Evolutionary conservation across 148 eudicot species (phyloP).

Genomic region (Nepenthes gracilis): DNA sequence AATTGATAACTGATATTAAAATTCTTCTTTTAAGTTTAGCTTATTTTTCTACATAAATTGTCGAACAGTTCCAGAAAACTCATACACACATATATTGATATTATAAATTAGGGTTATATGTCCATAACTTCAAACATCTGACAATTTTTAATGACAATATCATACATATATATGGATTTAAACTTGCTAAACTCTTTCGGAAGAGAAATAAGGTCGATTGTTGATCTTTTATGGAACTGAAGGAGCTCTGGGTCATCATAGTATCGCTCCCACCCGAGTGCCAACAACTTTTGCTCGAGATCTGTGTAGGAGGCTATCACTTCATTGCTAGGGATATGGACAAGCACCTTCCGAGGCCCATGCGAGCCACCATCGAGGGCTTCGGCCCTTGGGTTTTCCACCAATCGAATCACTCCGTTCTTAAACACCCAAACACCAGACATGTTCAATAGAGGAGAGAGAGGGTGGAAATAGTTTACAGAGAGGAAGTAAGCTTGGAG

Average conservation of each 20-base stretch:
- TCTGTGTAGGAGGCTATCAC: slow-evolving; percentile 42
- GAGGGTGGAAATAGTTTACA: not conserved
- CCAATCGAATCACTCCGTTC: slow-evolving; percentile 61
- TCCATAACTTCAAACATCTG: slow-evolving; percentile 75
- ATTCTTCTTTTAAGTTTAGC: no score
- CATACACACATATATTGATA: no score
- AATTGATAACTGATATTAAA: no score
- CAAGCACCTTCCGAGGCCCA: slow-evolving; percentile 30
- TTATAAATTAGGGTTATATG: slow-evolving; percentile 8
- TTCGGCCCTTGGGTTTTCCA: slow-evolving; percentile 52
- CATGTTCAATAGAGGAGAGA: slow-evolving; percentile 19
- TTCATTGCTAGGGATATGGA: slow-evolving; percentile 50
- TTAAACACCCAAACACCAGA: slow-evolving; percentile 93
- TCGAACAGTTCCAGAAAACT: no score
- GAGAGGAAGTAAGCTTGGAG: not conserved
- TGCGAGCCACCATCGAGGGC: slow-evolving; percentile 11
- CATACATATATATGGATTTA: slow-evolving; percentile 89
- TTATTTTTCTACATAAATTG: no score
- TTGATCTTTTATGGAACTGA: slow-evolving; percentile 72
- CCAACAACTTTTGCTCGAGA: slow-evolving; percentile 38
- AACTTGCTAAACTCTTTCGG: slow-evolving; percentile 64
- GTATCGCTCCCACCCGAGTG: slow-evolving; percentile 85
- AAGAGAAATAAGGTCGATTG: slow-evolving; percentile 77
- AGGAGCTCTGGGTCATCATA: slow-evolving; percentile 56
- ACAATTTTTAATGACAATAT: slow-evolving; percentile 79